Evolutionary conservation across 176 grass and related monocot genomes (phyloP).

Genomic region (Saccharum officinarum): DNA sequence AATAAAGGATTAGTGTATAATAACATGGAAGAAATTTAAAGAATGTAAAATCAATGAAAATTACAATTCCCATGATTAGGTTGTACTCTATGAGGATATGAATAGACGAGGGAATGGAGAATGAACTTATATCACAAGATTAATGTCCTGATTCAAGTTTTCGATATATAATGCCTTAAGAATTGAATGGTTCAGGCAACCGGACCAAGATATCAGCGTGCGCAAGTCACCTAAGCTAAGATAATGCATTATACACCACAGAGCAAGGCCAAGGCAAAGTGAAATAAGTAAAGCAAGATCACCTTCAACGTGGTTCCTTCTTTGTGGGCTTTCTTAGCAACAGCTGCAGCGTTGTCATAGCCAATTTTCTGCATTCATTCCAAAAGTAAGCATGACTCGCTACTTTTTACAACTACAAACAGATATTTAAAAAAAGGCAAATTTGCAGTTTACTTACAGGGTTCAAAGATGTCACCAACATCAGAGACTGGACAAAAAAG

Average conservation of each 20-base stretch:
- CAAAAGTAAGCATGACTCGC: constrained; percentile 24
- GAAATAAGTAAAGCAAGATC: constrained; percentile 38
- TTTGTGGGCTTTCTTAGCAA: constrained; percentile 99
- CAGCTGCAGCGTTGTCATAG: constrained; percentile 93
- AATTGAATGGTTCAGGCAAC: not conserved
- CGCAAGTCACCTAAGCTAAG: not conserved
- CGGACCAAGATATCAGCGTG: not conserved
- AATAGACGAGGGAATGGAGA: not conserved
- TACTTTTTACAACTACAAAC: constrained; percentile 16
- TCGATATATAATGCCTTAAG: not conserved
- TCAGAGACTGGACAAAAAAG: constrained; percentile 72
- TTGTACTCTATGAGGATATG: not conserved
- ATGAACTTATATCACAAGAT: not conserved
- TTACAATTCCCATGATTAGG: constrained; percentile 3
- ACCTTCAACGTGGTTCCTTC: constrained; percentile 99
- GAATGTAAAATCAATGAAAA: not conserved
- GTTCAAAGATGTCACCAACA: constrained; percentile 97
- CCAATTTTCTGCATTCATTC: constrained; percentile 84
- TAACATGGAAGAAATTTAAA: not conserved
- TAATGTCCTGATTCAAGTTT: constrained; percentile 1
- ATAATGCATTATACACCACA: not conserved
- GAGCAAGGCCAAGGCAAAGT: not conserved
- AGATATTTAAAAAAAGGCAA: not conserved
- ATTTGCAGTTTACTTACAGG: constrained; percentile 69
- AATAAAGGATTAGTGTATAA: not conserved